phyloP scores from a whole-genome alignment of 768 basidiomycete species.

The Cubamyces lactineus region DNA sequence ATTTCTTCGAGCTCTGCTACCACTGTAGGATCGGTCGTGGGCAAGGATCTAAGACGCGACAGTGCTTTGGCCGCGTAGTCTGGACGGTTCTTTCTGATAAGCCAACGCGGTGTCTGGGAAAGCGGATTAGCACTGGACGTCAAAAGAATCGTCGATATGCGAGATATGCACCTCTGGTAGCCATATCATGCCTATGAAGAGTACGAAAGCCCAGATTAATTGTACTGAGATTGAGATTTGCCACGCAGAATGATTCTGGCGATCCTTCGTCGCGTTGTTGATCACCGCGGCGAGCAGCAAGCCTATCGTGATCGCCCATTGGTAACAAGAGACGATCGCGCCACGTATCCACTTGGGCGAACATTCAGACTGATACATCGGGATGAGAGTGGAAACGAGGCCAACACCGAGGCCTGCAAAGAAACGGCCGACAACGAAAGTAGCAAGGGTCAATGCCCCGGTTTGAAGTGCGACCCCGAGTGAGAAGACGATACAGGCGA shows the following conservation, averaged over 20 bases:
- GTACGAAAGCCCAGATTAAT: conserved; percentile 75
- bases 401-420: conserved; percentile 82
- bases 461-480: conserved; percentile 43
- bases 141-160: conserved; percentile 12
- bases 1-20: conserved; percentile 35
- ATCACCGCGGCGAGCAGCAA: conserved; percentile 67
- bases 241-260: conserved; percentile 53
- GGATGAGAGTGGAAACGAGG: conserved; percentile 67
- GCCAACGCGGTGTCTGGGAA: conserved; percentile 63
- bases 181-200: conserved; percentile 67
- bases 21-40: conserved; percentile 36
- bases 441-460: conserved; percentile 39
- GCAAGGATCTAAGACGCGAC: conserved; percentile 40
- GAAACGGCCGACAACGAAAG: conserved; percentile 72
- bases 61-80: conserved; percentile 60
- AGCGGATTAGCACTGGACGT: neutral
- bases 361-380: conserved; percentile 59
- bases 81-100: conserved; percentile 62
- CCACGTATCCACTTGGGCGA: conserved; percentile 60
- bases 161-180: conserved; percentile 54
- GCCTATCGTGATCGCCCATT: conserved; percentile 73
- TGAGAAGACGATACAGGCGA: conserved; percentile 51
- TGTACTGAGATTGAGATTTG: conserved; percentile 75
- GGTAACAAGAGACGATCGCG: conserved; percentile 35
- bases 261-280: conserved; percentile 31